Evolutionary conservation across 768 basidiomycete species (phyloP), one percentile per base, ranked within the genome.

Genomic region (Pulveroboletus sp.): DNA sequence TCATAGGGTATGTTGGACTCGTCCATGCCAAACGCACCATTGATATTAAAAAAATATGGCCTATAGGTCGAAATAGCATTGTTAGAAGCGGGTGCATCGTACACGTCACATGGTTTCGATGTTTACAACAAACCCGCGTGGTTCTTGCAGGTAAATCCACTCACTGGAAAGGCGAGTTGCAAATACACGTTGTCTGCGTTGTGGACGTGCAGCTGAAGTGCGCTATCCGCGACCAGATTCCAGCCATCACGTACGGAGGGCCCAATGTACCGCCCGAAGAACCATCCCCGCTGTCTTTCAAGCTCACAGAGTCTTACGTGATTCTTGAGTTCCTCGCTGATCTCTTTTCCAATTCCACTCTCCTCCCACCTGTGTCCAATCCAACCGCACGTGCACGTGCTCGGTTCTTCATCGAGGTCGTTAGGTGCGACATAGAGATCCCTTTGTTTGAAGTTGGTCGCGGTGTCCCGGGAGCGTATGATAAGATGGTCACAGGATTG

Each of bases 261-360:
- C 81, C 83, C 2, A 62, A 68, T 6, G 68, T 70, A 14, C 74
- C 75, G 7, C 74, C 81, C 0, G 76, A 78, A 45, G 61, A 73
- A 5, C 84, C 85, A 0, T 82, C 82, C 6, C 72, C 78, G 0
- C 76, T 77, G 20, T 81, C 82, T 4, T 58, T 68, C 47, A 85
- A 85, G 64, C 56, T 86, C 57, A 75, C 81, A 11, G 85, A 86
- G 57, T 85, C 83, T 3, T 72, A 75, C 30, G 73, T 84, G 23
- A 76, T 85, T 49, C 70, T 85, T 50, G 81, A 86, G 61, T 80
- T 86, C 65, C 61, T 85, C 47, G 82, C 80, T 10, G 84, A 85
- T 57, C 61, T 85, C 26, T 29, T 36, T 13, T 5, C 14, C 6
- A 12, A 29, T 12, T 29, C 27, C 27, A 29, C 6, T 6, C 27